A percentile compares a stretch with the other conserved stretches of the same genome.
Conservation (phyloP, 1,284 basidiomycete genomes). For the Sanghuangporus sanghuang region DNA sequence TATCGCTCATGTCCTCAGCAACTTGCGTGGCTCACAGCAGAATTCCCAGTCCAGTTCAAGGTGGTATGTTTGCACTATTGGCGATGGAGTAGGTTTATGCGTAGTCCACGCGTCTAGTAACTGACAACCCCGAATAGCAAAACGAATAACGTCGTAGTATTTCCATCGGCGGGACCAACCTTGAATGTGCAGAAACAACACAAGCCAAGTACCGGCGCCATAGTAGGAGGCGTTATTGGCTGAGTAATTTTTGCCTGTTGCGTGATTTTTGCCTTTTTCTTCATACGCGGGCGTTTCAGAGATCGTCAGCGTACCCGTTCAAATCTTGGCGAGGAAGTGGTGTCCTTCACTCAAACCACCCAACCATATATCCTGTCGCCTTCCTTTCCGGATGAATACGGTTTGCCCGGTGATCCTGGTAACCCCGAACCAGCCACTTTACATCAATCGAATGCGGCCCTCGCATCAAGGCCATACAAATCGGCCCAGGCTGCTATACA, state of each 20-base stretch:
- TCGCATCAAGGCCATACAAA: not conserved
- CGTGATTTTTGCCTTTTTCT: constrained; percentile 3
- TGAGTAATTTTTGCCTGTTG: not conserved
- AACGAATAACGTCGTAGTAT: not conserved
- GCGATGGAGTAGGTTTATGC: constrained; percentile 25
- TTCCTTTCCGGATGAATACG: not conserved
- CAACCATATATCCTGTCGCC: not conserved
- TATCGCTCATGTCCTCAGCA: constrained; percentile 11
- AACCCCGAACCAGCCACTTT: too few relatives aligned
- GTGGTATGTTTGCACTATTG: constrained; percentile 31
- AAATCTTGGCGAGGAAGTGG: not conserved
- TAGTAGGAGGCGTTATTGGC: constrained; percentile 13
- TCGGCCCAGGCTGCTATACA: not conserved
- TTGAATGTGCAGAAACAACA: not conserved
- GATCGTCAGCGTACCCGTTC: not conserved
- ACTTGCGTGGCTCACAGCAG: constrained; percentile 14
- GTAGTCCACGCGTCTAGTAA: not conserved
- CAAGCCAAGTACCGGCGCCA: constrained; percentile 8
- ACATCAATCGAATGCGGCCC: not conserved
- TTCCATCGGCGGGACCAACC: constrained; percentile 2
- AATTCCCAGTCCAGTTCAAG: constrained; percentile 28
- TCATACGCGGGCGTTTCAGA: constrained; percentile 3
- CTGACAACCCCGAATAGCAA: not conserved
- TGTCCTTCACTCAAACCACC: not conserved
- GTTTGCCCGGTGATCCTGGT: not conserved